Evolutionary conservation across 768 basidiomycete genomes (phyloP).

Genomic region (Suillus subalutaceus): DNA sequence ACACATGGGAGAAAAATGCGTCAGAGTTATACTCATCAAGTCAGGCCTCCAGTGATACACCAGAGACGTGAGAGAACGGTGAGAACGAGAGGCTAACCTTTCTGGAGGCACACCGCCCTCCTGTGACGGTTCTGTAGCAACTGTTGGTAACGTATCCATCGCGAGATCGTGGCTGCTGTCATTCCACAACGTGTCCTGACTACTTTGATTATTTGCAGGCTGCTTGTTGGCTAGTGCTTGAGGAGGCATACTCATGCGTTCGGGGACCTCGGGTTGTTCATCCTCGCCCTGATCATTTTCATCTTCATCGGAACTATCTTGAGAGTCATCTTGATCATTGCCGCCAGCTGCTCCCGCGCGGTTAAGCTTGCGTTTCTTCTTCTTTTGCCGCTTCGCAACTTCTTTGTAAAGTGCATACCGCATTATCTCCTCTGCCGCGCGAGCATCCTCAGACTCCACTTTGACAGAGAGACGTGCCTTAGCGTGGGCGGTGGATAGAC

Average conservation of each 20-base stretch:
- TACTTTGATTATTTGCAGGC: conserved; percentile 32
- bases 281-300: conserved; percentile 50
- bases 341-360: conserved; percentile 57
- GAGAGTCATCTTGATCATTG: conserved; percentile 53
- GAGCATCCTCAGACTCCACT: conserved; percentile 84
- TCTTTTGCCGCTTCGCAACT: conserved; percentile 71
- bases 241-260: conserved; percentile 56
- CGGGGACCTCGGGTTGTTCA: conserved; percentile 31
- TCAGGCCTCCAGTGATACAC: conserved; percentile 6
- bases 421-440: conserved; percentile 91
- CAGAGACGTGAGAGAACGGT: conserved; percentile 6
- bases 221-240: conserved; percentile 25
- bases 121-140: conserved; percentile 36
- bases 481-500: conserved; percentile 96
- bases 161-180: conserved; percentile 67
- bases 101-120: conserved; percentile 54
- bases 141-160: conserved; percentile 54
- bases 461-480: conserved; percentile 89
- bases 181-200: conserved; percentile 65
- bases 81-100: conserved; percentile 49
- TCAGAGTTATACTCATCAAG: conserved; percentile 1
- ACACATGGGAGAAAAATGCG: conserved; percentile 1
- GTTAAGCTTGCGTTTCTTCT: conserved; percentile 89
- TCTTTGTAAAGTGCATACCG: conserved; percentile 98
- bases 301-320: conserved; percentile 41